These are phyloP conservation scores for Chalaropsis ovoidea DNA, from an alignment of 2,329 filamentous ascomycete genomes.

Conservation along the genomic window DNA sequence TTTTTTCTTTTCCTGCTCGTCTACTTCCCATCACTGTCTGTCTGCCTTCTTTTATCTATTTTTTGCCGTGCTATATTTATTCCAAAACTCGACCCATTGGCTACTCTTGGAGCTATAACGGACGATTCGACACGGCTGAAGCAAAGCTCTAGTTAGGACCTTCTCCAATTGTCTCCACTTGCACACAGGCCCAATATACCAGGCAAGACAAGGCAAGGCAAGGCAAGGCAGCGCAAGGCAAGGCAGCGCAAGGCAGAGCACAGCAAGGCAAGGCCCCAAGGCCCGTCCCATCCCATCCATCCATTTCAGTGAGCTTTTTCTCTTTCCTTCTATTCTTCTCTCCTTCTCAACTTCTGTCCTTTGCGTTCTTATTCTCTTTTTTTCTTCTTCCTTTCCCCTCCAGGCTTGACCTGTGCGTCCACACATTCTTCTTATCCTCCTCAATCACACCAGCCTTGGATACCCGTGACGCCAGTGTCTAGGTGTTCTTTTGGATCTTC, in stretches of 20 bases:
- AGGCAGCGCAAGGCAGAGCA: not conserved
- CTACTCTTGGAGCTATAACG: not conserved
- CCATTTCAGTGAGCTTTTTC: slow-evolving; percentile 3
- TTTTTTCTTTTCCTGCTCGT: not conserved
- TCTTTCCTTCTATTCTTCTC: not conserved
- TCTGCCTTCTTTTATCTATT: not conserved
- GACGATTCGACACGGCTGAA: slow-evolving; percentile 11
- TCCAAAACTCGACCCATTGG: not conserved
- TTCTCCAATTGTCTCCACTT: not conserved
- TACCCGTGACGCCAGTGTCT: not conserved
- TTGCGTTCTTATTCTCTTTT: not conserved
- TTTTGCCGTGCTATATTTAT: not conserved
- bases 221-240: not conserved
- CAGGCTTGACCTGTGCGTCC: not conserved
- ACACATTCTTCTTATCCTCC: not conserved
- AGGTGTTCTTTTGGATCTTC: slow-evolving; percentile 12
- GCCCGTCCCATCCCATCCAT: not conserved
- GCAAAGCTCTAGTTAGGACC: not conserved
- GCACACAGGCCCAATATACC: not conserved
- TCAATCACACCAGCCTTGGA: not conserved
- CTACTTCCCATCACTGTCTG: not conserved
- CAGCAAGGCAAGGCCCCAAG: not conserved
- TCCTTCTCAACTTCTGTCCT: not conserved
- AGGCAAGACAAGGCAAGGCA: not conserved
- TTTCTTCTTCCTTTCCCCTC: not conserved